A percentile compares a stretch with the other conserved stretches of the same genome.
Conservation (phyloP, 805 yeast species). For the Saturnispora besseyi region DNA sequence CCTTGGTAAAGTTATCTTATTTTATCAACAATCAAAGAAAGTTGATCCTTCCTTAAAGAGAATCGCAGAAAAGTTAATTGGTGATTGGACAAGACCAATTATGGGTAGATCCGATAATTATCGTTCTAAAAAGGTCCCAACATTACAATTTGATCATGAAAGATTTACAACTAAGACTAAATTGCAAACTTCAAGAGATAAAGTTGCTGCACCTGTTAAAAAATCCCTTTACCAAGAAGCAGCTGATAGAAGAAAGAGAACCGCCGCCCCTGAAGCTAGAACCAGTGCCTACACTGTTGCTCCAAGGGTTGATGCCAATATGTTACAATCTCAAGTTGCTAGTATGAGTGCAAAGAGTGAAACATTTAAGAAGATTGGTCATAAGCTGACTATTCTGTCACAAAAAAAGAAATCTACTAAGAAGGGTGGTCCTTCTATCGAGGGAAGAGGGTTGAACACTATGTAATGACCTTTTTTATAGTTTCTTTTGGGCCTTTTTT, state of each 20-base stretch:
- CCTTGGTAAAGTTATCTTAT: constrained; percentile 85
- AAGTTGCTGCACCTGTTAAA: constrained; percentile 21
- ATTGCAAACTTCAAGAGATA: constrained; percentile 21
- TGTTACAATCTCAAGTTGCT: constrained; percentile 32
- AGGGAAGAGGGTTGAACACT: constrained; percentile 45
- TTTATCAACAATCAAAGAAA: constrained; percentile 82
- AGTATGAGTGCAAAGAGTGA: constrained; percentile 48
- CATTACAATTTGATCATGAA: constrained; percentile 58
- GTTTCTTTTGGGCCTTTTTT: not conserved
- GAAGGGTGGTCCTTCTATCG: constrained; percentile 72
- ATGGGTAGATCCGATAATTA: constrained; percentile 93
- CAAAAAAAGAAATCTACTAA: constrained; percentile 41
- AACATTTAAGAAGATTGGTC: constrained; percentile 70
- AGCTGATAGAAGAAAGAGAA: constrained; percentile 86
- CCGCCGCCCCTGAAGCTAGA: constrained; percentile 90
- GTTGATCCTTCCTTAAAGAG: constrained; percentile 84
- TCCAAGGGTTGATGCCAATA: constrained; percentile 59
- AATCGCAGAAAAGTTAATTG: constrained; percentile 81
- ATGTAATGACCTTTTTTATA: not conserved
- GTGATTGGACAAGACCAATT: constrained; percentile 98
- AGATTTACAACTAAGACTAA: constrained; percentile 37
- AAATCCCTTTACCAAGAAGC: constrained; percentile 76
- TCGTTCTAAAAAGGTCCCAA: constrained; percentile 71
- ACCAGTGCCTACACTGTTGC: constrained; percentile 86
- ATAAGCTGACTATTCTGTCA: constrained; percentile 41